Conservation (phyloP, 2,329 filamentous ascomycete species). For the Ceratocystis albifundus region DNA sequence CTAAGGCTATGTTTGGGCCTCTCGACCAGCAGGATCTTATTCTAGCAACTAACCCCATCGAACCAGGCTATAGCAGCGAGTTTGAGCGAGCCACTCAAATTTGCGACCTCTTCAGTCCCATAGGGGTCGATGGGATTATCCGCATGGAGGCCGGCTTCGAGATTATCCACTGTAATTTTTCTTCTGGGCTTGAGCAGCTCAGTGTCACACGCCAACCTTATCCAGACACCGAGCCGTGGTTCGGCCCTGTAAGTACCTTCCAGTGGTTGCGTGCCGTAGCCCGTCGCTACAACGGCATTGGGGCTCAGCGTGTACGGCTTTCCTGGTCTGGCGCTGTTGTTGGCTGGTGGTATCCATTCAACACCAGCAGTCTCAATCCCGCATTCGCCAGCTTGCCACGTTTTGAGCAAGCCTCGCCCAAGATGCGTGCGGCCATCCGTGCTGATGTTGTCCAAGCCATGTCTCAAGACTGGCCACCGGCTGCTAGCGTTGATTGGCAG, state of each 20-base stretch:
- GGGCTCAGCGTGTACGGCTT: conserved; percentile 33
- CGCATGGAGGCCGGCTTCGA: conserved; percentile 62
- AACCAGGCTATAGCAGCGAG: conserved; percentile 31
- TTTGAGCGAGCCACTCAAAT: conserved; percentile 41
- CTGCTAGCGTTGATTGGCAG: conserved; percentile 50
- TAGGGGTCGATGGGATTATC: conserved; percentile 54
- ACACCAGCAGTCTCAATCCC: conserved; percentile 36
- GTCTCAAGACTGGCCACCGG: conserved; percentile 13
- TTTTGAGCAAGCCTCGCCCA: conserved; percentile 27
- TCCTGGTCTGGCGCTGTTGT: conserved; percentile 43
- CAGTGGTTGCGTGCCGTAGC: conserved; percentile 35
- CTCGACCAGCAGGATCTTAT: conserved; percentile 56
- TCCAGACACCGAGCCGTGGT: conserved; percentile 23
- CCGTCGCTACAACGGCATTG: conserved; percentile 38
- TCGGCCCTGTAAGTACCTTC: conserved; percentile 29
- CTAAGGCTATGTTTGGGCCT: conserved; percentile 53
- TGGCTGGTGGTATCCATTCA: conserved; percentile 40
- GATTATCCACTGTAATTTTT: conserved; percentile 56
- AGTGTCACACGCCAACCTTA: conserved; percentile 29
- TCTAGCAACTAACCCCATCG: conserved; percentile 35
- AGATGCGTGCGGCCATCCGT: conserved; percentile 32
- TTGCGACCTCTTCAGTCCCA: conserved; percentile 42
- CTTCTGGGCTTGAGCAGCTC: conserved; percentile 33
- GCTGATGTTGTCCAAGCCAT: conserved; percentile 36
- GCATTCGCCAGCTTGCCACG: conserved; percentile 30